These are phyloP conservation scores for Candida odintsovae DNA, from an alignment of 805 yeast species.

Conservation along the genomic window DNA sequence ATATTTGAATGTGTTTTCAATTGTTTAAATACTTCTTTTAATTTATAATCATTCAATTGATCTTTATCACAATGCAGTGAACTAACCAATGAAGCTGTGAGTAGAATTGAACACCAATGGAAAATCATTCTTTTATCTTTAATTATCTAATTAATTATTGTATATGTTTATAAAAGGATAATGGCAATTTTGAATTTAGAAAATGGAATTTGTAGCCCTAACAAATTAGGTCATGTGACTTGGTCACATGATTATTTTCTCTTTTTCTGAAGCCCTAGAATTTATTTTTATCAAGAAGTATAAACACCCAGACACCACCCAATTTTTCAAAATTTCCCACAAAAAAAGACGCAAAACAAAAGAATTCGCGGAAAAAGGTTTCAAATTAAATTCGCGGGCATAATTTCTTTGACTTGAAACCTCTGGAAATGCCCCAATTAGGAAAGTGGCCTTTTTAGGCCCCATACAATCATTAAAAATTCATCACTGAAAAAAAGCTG, in stretches of 20 bases:
- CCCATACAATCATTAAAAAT: neutral
- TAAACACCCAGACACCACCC: conserved; percentile 2
- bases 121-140: neutral
- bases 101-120: neutral
- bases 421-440: neutral
- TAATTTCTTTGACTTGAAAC: neutral
- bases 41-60: conserved; percentile 13
- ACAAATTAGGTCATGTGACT: neutral
- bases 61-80: conserved; percentile 19
- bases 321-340: no score
- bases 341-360: neutral
- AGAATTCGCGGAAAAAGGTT: neutral
- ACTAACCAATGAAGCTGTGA: neutral
- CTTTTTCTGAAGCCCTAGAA: neutral
- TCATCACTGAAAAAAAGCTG: neutral
- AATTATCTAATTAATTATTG: neutral
- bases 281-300: no score
- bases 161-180: neutral
- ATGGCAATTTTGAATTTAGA: neutral
- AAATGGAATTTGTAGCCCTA: neutral
- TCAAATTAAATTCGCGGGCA: neutral
- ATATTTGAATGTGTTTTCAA: conserved; percentile 35
- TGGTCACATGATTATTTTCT: neutral
- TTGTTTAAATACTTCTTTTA: conserved; percentile 36
- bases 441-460: neutral